These are phyloP conservation scores for Rosa persica DNA, from an alignment of 306 rosid genomes.

Conservation along the genomic window DNA sequence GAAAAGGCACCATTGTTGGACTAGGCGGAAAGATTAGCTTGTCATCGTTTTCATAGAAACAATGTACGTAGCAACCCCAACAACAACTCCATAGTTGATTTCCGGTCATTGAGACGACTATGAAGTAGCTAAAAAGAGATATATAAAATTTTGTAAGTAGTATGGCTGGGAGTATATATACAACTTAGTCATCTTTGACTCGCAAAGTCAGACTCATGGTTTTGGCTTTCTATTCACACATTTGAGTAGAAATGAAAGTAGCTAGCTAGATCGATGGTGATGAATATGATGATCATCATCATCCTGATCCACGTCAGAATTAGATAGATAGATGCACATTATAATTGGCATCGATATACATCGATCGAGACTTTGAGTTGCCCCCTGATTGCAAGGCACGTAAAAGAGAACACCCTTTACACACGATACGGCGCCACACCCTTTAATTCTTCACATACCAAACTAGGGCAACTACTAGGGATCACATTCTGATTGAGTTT, in stretches of 20 bases:
- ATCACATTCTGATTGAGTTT: neutral
- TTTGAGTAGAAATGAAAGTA: neutral
- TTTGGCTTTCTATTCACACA: neutral
- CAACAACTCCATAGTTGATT: constrained; percentile 5
- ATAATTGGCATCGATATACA: neutral
- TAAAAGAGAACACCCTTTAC: neutral
- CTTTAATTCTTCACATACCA: neutral
- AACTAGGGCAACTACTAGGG: neutral
- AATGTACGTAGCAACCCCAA: neutral
- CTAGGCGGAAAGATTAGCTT: neutral
- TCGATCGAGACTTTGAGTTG: neutral
- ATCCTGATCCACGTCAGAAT: constrained; percentile 9
- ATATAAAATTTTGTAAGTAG: neutral
- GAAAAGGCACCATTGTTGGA: neutral
- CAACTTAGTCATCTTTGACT: neutral
- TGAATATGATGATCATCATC: neutral
- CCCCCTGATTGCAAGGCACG: constrained; percentile 7
- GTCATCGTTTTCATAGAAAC: neutral
- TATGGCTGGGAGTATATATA: neutral
- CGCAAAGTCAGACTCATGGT: neutral
- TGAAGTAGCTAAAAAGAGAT: neutral
- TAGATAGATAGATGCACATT: neutral
- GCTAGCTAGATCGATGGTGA: neutral
- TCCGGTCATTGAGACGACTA: neutral
- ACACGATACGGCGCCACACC: constrained; percentile 18